These are phyloP conservation scores for Pontederia crassipes DNA, from an alignment of 176 grass and related monocot species.

Conservation along the genomic window DNA sequence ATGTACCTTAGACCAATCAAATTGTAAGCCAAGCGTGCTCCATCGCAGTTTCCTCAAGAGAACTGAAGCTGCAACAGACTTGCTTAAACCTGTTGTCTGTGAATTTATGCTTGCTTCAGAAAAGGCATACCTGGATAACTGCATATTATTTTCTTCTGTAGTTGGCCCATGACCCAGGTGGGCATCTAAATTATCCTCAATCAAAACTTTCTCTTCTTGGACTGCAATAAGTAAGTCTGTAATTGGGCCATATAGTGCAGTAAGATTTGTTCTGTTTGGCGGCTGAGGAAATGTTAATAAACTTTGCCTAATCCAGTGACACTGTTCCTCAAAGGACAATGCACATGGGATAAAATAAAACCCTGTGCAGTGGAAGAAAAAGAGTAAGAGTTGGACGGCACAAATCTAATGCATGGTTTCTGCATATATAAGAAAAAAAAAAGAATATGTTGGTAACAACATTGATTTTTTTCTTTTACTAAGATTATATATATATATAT, in stretches of 20 bases:
- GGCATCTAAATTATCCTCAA: constrained; percentile 28
- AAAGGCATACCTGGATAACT: constrained; percentile 26
- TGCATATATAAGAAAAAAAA: too few relatives aligned
- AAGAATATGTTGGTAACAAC: too few relatives aligned
- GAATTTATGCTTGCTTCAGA: constrained; percentile 14
- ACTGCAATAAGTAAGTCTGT: constrained; percentile 49
- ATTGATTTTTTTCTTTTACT: too few relatives aligned
- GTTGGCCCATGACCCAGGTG: constrained; percentile 1
- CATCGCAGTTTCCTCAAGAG: constrained; percentile 78
- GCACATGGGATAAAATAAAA: constrained; percentile 82
- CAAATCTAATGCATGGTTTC: too few relatives aligned
- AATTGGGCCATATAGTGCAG: constrained; percentile 61
- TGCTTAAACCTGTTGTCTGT: constrained; percentile 11
- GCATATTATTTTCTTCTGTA: background rate
- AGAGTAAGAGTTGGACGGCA: background rate
- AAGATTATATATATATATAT: too few relatives aligned
- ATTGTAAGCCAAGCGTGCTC: constrained; percentile 88
- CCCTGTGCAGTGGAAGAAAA: constrained; percentile 27
- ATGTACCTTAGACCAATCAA: constrained; percentile 87
- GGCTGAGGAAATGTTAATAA: constrained; percentile 74
- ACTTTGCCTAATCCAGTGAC: constrained; percentile 75
- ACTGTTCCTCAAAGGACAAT: constrained; percentile 55
- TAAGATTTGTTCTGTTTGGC: constrained; percentile 79
- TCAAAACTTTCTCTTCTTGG: constrained; percentile 41
- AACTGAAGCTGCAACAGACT: constrained; percentile 32